A percentile compares a stretch with the other conserved stretches of the same genome.
phyloP scores from a whole-genome alignment of 768 basidiomycete species.

The Mrakia hoshinonis region DNA sequence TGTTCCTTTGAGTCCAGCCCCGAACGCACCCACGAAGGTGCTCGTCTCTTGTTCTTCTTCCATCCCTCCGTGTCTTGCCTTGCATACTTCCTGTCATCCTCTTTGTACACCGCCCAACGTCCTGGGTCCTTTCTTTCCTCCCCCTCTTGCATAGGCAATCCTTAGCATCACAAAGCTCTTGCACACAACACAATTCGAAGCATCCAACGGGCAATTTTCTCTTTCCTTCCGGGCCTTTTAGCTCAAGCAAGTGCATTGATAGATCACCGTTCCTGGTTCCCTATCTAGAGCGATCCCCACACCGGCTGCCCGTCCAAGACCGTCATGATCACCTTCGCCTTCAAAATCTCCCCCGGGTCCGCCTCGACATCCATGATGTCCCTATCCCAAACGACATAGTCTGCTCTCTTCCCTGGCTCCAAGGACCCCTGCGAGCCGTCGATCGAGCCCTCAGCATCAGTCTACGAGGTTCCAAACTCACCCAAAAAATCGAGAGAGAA shows the following conservation, averaged over 20 bases:
- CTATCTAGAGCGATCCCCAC: not conserved
- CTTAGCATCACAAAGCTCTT: no score
- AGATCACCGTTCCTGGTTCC: not conserved
- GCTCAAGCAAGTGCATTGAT: no score
- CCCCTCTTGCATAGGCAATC: no score
- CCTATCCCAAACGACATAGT: constrained; percentile 72
- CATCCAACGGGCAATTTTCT: not conserved
- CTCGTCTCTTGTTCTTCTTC: no score
- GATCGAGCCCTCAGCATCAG: no score
- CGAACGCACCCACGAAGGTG: no score
- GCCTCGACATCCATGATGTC: constrained; percentile 49
- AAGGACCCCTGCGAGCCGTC: constrained; percentile 58
- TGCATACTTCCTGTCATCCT: no score
- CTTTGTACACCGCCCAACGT: no score
- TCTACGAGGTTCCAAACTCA: not conserved
- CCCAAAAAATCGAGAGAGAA: not conserved
- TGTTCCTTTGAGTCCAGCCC: no score
- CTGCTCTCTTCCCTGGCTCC: constrained; percentile 67
- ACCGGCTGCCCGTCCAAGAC: not conserved
- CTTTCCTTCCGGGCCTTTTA: not conserved
- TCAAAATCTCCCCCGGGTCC: not conserved
- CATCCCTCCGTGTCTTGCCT: no score
- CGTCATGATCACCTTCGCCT: not conserved
- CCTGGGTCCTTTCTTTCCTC: no score
- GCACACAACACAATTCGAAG: not conserved